phyloP scores from a whole-genome alignment of 495 filamentous ascomycete species.

The Aspergillus baeticus region DNA sequence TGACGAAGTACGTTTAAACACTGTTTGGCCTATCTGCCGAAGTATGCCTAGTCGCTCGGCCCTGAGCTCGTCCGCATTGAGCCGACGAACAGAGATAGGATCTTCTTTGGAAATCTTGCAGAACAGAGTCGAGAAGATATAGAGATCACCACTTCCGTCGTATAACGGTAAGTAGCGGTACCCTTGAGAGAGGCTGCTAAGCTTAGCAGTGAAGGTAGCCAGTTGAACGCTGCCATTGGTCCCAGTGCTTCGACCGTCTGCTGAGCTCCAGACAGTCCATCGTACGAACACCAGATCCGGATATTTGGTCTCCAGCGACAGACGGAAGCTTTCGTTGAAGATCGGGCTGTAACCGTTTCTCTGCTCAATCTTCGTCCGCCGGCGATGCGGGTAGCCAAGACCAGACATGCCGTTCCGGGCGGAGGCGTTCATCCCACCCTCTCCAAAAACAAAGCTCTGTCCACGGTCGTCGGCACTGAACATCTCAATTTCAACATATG shows the following conservation, averaged over 20 bases:
- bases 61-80: constrained; percentile 47
- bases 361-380: constrained; percentile 71
- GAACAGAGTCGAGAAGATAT: constrained; percentile 92
- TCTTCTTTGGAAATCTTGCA: constrained; percentile 74
- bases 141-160: constrained; percentile 84
- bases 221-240: constrained; percentile 64
- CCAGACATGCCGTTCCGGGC: constrained; percentile 68
- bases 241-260: constrained; percentile 62
- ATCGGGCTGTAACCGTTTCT: constrained; percentile 91
- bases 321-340: constrained; percentile 72
- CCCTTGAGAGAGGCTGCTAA: constrained; percentile 85
- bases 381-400: constrained; percentile 72
- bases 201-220: constrained; percentile 88
- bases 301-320: constrained; percentile 83
- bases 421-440: constrained; percentile 70
- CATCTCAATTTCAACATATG: constrained; percentile 92
- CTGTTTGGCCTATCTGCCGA: constrained; percentile 47
- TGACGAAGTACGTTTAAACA: constrained; percentile 51
- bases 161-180: constrained; percentile 95
- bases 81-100: constrained; percentile 46
- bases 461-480: constrained; percentile 90
- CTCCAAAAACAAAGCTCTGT: constrained; percentile 56
- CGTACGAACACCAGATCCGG: constrained; percentile 91
- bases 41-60: constrained; percentile 51
- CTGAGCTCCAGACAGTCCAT: constrained; percentile 84